Percentiles rank a stretch among this genome's conserved stretches.
Evolutionary conservation across 1,139 yeast species (phyloP).

Genomic region (Suhomyces panamericanus): DNA sequence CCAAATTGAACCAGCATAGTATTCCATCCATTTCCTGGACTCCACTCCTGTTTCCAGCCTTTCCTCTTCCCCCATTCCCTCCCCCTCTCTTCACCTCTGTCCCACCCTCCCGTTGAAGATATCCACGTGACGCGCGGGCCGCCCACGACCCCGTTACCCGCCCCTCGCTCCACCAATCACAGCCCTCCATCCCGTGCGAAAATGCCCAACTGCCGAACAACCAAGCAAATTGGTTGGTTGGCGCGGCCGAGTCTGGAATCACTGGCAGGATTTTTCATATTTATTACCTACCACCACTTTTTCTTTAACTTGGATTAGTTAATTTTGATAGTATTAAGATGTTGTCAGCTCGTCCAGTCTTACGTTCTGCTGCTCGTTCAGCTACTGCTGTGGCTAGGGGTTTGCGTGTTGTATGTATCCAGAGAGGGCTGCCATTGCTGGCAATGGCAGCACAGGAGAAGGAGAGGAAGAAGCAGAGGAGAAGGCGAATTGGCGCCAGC

Average conservation of each 20-base stretch:
- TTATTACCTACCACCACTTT: conserved; percentile 15
- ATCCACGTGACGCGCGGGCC: conserved; percentile 11
- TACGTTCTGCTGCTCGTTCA: conserved; percentile 80
- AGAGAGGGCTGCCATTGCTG: neutral
- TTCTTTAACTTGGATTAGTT: conserved; percentile 13
- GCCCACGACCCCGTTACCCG: conserved; percentile 8
- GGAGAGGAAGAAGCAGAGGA: neutral
- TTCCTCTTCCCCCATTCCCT: neutral
- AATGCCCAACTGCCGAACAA: conserved; percentile 13
- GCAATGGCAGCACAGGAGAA: neutral
- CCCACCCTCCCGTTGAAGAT: conserved; percentile 5
- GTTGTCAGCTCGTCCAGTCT: conserved; percentile 82
- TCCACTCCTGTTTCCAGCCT: no score
- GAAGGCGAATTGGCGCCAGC: neutral
- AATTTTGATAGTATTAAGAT: conserved; percentile 29
- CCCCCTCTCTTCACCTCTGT: neutral
- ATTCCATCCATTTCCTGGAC: neutral
- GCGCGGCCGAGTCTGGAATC: conserved; percentile 13
- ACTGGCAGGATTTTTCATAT: conserved; percentile 15
- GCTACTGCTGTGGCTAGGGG: conserved; percentile 65
- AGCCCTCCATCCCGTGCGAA: conserved; percentile 10
- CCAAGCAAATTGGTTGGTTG: conserved; percentile 13
- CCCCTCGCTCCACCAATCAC: conserved; percentile 12
- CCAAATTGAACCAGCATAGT: neutral
- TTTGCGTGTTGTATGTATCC: conserved; percentile 64